Conservation (phyloP, 345 rosid genomes). For the Pseudoturritis turrita region DNA sequence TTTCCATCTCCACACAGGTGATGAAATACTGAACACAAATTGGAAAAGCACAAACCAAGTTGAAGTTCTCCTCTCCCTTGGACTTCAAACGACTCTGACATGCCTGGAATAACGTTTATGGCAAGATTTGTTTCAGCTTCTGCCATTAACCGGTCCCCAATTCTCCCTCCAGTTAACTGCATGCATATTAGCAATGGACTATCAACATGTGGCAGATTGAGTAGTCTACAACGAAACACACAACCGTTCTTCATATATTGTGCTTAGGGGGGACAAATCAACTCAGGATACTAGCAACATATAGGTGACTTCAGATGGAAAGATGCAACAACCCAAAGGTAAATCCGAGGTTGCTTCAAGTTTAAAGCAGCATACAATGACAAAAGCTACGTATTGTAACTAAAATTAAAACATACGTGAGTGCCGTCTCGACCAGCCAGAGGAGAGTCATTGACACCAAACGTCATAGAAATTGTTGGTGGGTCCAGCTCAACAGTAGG, state of each 20-base stretch:
- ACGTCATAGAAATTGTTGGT: constrained; percentile 99
- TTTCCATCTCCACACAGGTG: background rate
- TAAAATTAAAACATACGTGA: constrained; percentile 52
- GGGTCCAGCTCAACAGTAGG: constrained; percentile 90
- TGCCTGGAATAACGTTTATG: constrained; percentile 83
- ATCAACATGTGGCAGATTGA: constrained; percentile 4
- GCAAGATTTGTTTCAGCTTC: constrained; percentile 99
- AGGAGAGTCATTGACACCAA: constrained; percentile 96
- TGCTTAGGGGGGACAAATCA: background rate
- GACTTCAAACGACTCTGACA: constrained; percentile 88
- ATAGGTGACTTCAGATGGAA: background rate
- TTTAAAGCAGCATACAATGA: background rate
- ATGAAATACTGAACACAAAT: constrained; percentile 9
- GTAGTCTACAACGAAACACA: constrained; percentile 5
- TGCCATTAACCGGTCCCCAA: constrained; percentile 81
- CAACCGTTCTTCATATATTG: background rate
- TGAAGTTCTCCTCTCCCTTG: constrained; percentile 99
- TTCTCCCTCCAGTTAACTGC: constrained; percentile 90
- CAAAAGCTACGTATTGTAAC: background rate
- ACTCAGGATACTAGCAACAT: background rate
- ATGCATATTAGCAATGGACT: constrained; percentile 20
- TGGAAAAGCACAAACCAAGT: constrained; percentile 59
- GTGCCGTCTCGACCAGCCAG: constrained; percentile 95
- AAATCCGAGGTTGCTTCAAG: background rate
- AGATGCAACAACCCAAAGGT: background rate